Evolutionary conservation across 1,284 basidiomycete species (phyloP), one percentile per base, ranked within the genome.

Genomic region (Schizophyllum commune): DNA sequence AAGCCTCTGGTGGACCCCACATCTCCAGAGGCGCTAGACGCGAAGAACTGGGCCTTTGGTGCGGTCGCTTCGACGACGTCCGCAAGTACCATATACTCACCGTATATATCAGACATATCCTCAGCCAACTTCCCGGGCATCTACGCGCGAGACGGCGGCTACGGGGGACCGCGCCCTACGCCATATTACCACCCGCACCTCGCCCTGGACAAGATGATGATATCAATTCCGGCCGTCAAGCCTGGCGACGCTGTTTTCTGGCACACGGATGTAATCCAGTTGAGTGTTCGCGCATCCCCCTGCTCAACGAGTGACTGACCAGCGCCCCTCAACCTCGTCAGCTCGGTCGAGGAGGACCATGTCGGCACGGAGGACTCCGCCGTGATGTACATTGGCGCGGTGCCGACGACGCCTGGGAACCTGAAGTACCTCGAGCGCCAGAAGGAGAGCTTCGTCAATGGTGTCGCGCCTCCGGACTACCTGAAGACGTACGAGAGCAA

Each of bases 181-280:
- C 72, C 78, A 1, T 71, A 71, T 54, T 71, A 75, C 4, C 88
- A 90, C 68, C 88, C 88, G 22, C 85, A 96, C 69, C 75, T 95
- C 55, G 74, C 78, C 59, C 79, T 95, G 1, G 80, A 83, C 2
- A 72, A 83, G 61, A 88, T 85, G 1, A 93, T 94, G 89, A 83
- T 85, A 2, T 86, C 89, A 2, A 77, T 90, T 8, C 89, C 90
- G 0, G 80, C 78, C 62, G 90, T 93, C 8, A 76, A 78, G 51
- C 91, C 92, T 0, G 93, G 92, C 1, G 92, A 94, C 69, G 85
- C 88, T 70, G 91, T 92, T 1, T 92, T 92, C 75, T 94, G 92
- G 92, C 92, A 94, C 70, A 90, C 87, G 67, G 89, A 94, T 71
- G 81, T 88, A 11, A 79, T 94, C 3, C 93, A 96, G 69, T 47